Evolutionary conservation across 768 basidiomycete species (phyloP).

Genomic region (Dioszegia aurantiaca): DNA sequence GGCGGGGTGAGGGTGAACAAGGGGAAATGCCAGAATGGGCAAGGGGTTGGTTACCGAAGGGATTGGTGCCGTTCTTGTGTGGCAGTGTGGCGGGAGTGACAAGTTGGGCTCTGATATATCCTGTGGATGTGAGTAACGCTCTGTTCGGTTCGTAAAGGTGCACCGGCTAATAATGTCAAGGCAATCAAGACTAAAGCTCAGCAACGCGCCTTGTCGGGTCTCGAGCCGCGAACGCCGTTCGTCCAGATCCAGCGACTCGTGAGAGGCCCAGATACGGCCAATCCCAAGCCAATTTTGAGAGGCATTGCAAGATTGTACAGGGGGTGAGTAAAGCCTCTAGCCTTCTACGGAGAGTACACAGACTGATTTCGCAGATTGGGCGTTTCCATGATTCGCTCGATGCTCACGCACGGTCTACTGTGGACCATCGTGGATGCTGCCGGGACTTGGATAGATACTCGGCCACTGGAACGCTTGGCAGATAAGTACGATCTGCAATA

Average conservation of each 20-base stretch:
- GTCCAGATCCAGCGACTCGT: constrained; percentile 76
- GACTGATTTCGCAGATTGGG: constrained; percentile 41
- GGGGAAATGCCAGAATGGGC: constrained; percentile 51
- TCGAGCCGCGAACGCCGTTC: constrained; percentile 65
- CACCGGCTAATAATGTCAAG: constrained; percentile 53
- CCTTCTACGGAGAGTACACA: background rate
- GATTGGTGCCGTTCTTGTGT: constrained; percentile 82
- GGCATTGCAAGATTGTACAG: constrained; percentile 85
- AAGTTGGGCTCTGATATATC: constrained; percentile 81
- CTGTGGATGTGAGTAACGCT: constrained; percentile 69
- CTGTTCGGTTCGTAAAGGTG: background rate
- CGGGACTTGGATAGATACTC: constrained; percentile 49
- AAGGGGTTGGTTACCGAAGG: constrained; percentile 71
- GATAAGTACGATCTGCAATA: background rate
- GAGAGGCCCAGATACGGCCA: constrained; percentile 74
- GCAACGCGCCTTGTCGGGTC: constrained; percentile 79
- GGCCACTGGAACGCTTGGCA: constrained; percentile 39
- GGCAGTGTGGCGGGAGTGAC: constrained; percentile 83
- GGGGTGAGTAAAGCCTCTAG: constrained; percentile 62
- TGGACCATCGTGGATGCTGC: constrained; percentile 83
- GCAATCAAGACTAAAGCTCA: constrained; percentile 74
- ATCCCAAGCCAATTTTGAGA: constrained; percentile 63
- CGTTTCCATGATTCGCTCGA: constrained; percentile 84
- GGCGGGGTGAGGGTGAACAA: constrained; percentile 29
- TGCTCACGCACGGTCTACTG: constrained; percentile 86